phyloP scores from a whole-genome alignment of 1,284 basidiomycete genomes.

The Exsudoporus floridanus region DNA sequence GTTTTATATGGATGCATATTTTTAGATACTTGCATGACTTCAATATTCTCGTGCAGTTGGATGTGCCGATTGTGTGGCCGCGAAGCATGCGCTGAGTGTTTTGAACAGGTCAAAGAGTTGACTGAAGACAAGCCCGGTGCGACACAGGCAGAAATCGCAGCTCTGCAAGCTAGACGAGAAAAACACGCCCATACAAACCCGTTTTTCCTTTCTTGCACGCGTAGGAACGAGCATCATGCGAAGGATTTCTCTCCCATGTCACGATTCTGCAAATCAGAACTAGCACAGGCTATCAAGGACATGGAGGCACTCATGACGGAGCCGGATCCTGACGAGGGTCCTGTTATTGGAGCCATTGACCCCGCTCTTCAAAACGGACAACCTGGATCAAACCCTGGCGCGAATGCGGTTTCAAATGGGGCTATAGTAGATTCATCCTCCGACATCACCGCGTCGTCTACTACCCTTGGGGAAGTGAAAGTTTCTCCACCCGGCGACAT shows the following conservation, averaged over 20 bases:
- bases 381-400: slow-evolving; percentile 1
- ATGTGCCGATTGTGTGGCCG: slow-evolving; percentile 89
- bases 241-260: slow-evolving; percentile 79
- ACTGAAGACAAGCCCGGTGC: slow-evolving; percentile 53
- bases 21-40: slow-evolving; percentile 88
- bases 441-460: slow-evolving; percentile 1
- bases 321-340: slow-evolving; percentile 31
- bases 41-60: slow-evolving; percentile 86
- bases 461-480: slow-evolving; percentile 15
- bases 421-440: slow-evolving; percentile 10
- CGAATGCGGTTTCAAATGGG: slow-evolving; percentile 9
- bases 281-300: slow-evolving; percentile 60
- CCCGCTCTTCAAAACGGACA: slow-evolving; percentile 25
- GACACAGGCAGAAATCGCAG: slow-evolving; percentile 47
- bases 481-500: slow-evolving; percentile 1
- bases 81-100: slow-evolving; percentile 87
- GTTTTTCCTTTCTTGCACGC: slow-evolving; percentile 70
- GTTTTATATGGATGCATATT: slow-evolving; percentile 5
- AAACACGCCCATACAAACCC: slow-evolving; percentile 65
- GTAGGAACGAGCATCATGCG: slow-evolving; percentile 63
- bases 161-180: slow-evolving; percentile 52
- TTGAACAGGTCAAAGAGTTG: slow-evolving; percentile 64
- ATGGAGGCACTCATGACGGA: slow-evolving; percentile 59
- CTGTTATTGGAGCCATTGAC: slow-evolving; percentile 22
- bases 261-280: slow-evolving; percentile 66